A percentile compares a stretch with the other conserved stretches of the same genome.
Evolutionary conservation across 2,329 filamentous ascomycete genomes (phyloP).

Genomic region (Periconia macrospinosa): DNA sequence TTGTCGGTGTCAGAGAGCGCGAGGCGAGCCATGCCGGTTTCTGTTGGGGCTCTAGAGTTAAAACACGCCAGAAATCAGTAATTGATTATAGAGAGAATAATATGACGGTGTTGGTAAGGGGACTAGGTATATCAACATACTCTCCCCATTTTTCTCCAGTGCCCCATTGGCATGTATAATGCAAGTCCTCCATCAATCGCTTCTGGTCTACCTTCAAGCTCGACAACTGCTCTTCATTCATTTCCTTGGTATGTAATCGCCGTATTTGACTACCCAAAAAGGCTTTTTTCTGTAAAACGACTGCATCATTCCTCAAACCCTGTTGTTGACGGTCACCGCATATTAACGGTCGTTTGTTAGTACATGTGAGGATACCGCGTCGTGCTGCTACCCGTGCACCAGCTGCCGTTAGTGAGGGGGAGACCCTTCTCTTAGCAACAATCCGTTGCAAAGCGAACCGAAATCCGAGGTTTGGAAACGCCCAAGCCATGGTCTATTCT

Average conservation of each 20-base stretch:
- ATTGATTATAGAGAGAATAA: not conserved
- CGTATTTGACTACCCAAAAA: slow-evolving; percentile 20
- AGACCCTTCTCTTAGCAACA: not conserved
- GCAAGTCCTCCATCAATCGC: slow-evolving; percentile 65
- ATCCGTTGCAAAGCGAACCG: not conserved
- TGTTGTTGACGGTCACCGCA: not conserved
- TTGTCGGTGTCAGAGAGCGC: slow-evolving; percentile 73
- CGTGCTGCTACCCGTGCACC: not conserved
- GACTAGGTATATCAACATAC: slow-evolving; percentile 49
- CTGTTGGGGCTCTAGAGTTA: slow-evolving; percentile 52
- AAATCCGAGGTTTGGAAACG: not conserved
- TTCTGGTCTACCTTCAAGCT: slow-evolving; percentile 60
- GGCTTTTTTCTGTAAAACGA: not conserved
- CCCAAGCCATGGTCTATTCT: not conserved
- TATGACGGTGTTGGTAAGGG: not conserved
- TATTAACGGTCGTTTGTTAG: not conserved
- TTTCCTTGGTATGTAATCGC: slow-evolving; percentile 47
- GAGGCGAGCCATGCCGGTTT: slow-evolving; percentile 78
- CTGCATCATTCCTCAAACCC: slow-evolving; percentile 1
- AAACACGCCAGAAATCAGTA: not conserved
- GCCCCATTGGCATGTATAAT: slow-evolving; percentile 69
- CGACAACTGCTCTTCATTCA: slow-evolving; percentile 56
- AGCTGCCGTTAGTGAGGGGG: not conserved
- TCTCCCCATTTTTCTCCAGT: slow-evolving; percentile 67
- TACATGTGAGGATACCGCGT: not conserved